Evolutionary conservation across 768 basidiomycete species (phyloP), one percentile per base, ranked within the genome.

Genomic region (Macrocybe gigantea): DNA sequence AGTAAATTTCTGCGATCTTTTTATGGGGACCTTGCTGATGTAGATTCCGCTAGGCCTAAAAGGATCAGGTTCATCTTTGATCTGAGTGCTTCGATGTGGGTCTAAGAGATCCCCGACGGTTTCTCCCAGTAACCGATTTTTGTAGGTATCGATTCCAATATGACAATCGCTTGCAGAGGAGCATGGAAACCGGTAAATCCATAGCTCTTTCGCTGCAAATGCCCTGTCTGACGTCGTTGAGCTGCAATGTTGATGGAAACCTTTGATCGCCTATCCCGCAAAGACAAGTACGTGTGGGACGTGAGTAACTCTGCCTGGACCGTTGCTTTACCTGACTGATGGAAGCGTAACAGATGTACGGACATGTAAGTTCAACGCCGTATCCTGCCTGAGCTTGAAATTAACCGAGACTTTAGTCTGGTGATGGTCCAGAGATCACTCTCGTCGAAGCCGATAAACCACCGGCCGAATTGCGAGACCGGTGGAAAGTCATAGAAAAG

Each of bases 241-340:
- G 82, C 80, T n/a, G 80, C 78, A 7, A 85, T 84, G 83, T 59
- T 85, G 38, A 83, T 85, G 82, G 83, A 85, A 57, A 82, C 80
- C 2, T 83, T 85, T 54, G 74, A 79, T 40, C 73, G 75, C 5
- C 64, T 85, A 11, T 77, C 79, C 6, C 61, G 78, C 41, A 82
- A 83, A 60, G 81, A 83, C 51, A 85, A 85, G 60, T 85, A 82
- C 57, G 76, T 78, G n/a, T 85, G 83, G 83, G 83, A 85, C 73
- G 83, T 84, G 54, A 64, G 81, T 72, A 1, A 13, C 29, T n/a
- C 45, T 32, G 15, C 39, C 37, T 6, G 41, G 22, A n/a, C 40
- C 49, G 49, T 9, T 34, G 1, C 12, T 38, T 36, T 7, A 31
- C 48, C 49, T 39, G 48, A 8, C 14, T 15, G 31, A 22, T 22